phyloP scores from a whole-genome alignment of 345 rosid genomes.

The Boechera retrofracta region DNA sequence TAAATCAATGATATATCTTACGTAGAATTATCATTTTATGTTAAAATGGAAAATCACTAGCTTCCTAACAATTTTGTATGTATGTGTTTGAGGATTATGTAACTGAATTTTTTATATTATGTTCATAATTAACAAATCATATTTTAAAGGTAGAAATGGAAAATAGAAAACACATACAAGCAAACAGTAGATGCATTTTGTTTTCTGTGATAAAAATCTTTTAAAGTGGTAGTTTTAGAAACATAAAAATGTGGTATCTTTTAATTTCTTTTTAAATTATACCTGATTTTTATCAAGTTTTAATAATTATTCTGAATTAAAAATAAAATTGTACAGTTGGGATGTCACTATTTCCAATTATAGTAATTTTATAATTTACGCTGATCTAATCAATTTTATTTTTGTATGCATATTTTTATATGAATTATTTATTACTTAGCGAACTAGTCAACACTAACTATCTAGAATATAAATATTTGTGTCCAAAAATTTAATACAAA shows the following conservation, averaged over 20 bases:
- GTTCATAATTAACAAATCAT: not conserved
- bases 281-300: not conserved
- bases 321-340: slow-evolving; percentile 9
- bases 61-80: too few relatives aligned
- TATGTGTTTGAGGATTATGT: not conserved
- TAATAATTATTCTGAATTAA: not conserved
- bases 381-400: slow-evolving; percentile 1
- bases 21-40: too few relatives aligned
- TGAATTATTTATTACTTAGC: slow-evolving; percentile 1
- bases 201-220: not conserved
- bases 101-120: not conserved
- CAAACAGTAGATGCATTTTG: not conserved
- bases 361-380: not conserved
- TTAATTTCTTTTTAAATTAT: not conserved
- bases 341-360: slow-evolving; percentile 31
- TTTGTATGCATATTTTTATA: slow-evolving; percentile 14
- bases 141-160: not conserved
- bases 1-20: too few relatives aligned
- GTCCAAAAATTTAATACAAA: not conserved
- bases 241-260: not conserved
- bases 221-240: not conserved
- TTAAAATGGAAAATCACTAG: too few relatives aligned
- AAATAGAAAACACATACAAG: not conserved
- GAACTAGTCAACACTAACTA: slow-evolving; percentile 13
- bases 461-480: not conserved